phyloP scores from a whole-genome alignment of 176 grass and related monocot genomes.

The Phoenix roebelenii region DNA sequence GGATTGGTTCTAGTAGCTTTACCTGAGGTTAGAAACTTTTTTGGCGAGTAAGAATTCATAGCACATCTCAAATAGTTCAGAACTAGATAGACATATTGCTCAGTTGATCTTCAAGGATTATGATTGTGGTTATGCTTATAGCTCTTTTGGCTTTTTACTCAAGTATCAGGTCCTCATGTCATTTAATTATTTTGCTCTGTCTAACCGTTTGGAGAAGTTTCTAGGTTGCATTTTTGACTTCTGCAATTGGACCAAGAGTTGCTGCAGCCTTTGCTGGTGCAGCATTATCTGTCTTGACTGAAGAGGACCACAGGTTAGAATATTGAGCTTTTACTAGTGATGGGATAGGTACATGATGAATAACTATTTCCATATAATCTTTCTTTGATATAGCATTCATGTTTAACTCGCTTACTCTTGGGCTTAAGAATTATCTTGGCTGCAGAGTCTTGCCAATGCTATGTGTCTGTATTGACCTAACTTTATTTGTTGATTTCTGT shows the following conservation, averaged over 20 bases:
- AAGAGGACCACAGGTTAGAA: conserved; percentile 54
- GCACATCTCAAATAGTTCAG: no score
- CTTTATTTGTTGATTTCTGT: no score
- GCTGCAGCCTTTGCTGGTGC: conserved; percentile 77
- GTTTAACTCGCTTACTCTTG: background rate
- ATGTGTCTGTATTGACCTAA: no score
- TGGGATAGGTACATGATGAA: conserved; percentile 14
- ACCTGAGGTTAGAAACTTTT: no score
- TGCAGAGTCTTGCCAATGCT: no score
- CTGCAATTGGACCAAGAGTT: conserved; percentile 92
- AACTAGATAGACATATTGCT: no score
- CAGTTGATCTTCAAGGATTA: no score
- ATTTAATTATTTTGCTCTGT: background rate
- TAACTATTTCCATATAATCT: no score
- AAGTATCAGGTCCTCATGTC: background rate
- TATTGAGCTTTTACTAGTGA: background rate
- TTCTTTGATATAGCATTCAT: background rate
- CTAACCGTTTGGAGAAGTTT: conserved; percentile 1
- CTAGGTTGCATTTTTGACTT: conserved; percentile 84
- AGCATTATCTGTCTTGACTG: conserved; percentile 63
- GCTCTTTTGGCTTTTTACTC: no score
- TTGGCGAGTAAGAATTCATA: no score
- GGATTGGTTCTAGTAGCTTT: background rate
- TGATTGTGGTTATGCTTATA: no score
- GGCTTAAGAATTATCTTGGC: no score